phyloP scores from a whole-genome alignment of 192 early-diverging fungal species.

The Glomus cerebriforme region DNA sequence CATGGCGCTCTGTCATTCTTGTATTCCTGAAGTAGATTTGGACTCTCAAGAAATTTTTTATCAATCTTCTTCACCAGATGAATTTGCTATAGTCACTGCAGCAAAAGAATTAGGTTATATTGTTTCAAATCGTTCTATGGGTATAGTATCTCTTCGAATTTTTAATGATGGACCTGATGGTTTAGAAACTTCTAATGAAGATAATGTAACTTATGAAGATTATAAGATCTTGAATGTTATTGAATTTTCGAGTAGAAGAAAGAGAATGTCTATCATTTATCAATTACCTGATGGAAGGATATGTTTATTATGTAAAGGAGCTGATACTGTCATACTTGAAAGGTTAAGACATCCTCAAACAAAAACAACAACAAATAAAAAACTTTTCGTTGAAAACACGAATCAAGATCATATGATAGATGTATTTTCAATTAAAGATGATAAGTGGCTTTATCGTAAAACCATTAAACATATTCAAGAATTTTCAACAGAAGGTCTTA shows the following conservation, averaged over 20 bases:
- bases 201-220: conserved; percentile 18
- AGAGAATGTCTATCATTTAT: conserved; percentile 86
- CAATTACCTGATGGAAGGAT: conserved; percentile 73
- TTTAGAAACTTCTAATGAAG: conserved; percentile 33
- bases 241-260: conserved; percentile 85
- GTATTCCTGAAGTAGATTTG: conserved; percentile 69
- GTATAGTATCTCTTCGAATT: conserved; percentile 49
- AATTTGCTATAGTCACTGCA: conserved; percentile 78
- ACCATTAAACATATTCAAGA: conserved; percentile 65
- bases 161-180: conserved; percentile 28
- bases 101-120: conserved; percentile 75
- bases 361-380: conserved; percentile 25
- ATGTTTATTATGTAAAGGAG: conserved; percentile 85
- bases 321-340: conserved; percentile 84
- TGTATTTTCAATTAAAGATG: conserved; percentile 35
- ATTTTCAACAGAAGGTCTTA: conserved; percentile 76
- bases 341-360: conserved; percentile 44
- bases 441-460: conserved; percentile 58
- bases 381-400: neutral
- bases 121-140: conserved; percentile 59
- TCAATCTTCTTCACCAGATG: conserved; percentile 82
- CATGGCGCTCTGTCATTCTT: conserved; percentile 82
- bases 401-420: conserved; percentile 24
- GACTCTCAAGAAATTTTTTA: conserved; percentile 64
- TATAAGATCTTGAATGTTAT: conserved; percentile 72